Percentiles rank a stretch among this genome's conserved stretches.
Evolutionary conservation across 805 yeast species (phyloP).

Genomic region (Danielia reshetovae): DNA sequence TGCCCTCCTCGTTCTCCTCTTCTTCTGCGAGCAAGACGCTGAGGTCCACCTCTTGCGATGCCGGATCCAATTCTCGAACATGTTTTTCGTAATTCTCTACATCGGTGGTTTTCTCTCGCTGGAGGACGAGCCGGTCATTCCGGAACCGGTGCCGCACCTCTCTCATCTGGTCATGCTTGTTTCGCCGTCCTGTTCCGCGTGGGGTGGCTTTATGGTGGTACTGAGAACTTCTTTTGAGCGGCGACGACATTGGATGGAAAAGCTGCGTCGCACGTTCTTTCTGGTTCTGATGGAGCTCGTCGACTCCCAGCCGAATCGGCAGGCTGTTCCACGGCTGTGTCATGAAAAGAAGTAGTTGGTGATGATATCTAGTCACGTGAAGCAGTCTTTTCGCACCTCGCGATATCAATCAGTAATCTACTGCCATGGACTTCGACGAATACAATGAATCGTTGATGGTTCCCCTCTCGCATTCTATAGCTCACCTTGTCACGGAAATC

Average conservation of each 20-base stretch:
- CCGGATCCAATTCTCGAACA: conserved; percentile 5
- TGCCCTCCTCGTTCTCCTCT: conserved; percentile 2
- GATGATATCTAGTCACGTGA: no score
- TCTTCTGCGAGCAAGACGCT: conserved; percentile 7
- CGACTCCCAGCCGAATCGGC: conserved; percentile 8
- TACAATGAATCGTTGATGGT: conserved; percentile 8
- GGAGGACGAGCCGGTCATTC: conserved; percentile 6
- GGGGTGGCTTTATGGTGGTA: not conserved
- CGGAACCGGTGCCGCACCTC: conserved; percentile 10
- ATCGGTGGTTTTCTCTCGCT: conserved; percentile 11
- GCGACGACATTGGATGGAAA: conserved; percentile 16
- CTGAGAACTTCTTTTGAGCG: conserved; percentile 5
- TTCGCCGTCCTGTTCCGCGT: conserved; percentile 2
- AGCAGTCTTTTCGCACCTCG: no score
- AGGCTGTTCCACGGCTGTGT: conserved; percentile 12
- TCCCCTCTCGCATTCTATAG: conserved; percentile 7
- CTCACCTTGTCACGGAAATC: conserved; percentile 3
- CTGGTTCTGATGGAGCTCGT: conserved; percentile 10
- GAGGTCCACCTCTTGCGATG: conserved; percentile 11
- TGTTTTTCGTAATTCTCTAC: conserved; percentile 6
- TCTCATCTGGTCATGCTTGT: conserved; percentile 5
- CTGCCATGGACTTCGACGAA: conserved; percentile 14
- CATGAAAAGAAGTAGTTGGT: no score
- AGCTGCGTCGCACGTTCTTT: conserved; percentile 8
- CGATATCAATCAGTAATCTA: no score